Base-by-base conservation (phyloP, 148 eudicot genomes). In the Selenicereus undatus region DNA sequence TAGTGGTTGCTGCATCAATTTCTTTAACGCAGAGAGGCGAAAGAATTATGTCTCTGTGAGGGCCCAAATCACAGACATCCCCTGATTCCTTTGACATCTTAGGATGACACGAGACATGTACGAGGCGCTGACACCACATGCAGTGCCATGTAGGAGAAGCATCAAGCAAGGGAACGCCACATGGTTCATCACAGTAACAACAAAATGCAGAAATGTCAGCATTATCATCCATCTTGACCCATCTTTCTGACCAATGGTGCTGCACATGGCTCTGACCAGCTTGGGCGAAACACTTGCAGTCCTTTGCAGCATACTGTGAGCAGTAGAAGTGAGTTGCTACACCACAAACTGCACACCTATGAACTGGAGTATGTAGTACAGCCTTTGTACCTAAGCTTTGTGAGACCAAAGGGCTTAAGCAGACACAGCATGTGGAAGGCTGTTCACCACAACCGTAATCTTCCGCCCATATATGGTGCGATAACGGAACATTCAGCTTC, bases 201-300 rank as follows among this genome's bases (percentile, higher is more conserved):
- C 97, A 93, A 86, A 91, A 94, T 17, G 91, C 88, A 80, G 96
- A 92, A 73, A 84, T 86, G 83, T 92, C 98, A 64, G 91, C 86
- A 84, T 94, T 91, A 68, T 91, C 98, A 87, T 94, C 97, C 79
- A 84, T 86, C 64, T 83, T 91, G 51, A 86, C 83, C 98, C 98
- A 92, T 85, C 90, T 88, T 83, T 94, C 98, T 32, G 94, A 91
- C 98, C 98, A 94, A 79, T 92, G 98, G 86, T 94, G 98, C 84
- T 88, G 94, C 74, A 94, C 86, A 78, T 89, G 89, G 85, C 88
- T 76, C 75, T 84, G 85, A 79, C 97, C 92, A 85, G 89, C 88
- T 85, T 92, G 98, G 21, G 93, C 91, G 42, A 91, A 88, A 82
- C 97, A 94, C 87, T 94, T 94, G 85, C 98, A 94, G 76, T 92